phyloP scores from a whole-genome alignment of 2,329 filamentous ascomycete genomes.

The Lasiodiplodia gonubiensis region DNA sequence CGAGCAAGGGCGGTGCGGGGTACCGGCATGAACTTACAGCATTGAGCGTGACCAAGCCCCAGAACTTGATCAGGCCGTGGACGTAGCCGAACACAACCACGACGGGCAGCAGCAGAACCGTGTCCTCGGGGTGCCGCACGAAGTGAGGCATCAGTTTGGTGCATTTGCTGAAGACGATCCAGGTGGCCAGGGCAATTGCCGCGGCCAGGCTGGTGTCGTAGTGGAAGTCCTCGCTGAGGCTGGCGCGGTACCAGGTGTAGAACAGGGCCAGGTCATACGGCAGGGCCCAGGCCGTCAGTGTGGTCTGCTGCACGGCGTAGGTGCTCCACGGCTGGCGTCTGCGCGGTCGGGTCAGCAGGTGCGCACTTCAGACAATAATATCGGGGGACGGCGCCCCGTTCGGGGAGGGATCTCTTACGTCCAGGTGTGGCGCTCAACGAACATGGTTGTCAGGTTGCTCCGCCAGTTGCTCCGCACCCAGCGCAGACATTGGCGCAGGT shows the following conservation, averaged over 20 bases:
- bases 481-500: slow-evolving; percentile 88
- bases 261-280: slow-evolving; percentile 76
- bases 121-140: slow-evolving; percentile 79
- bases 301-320: slow-evolving; percentile 91
- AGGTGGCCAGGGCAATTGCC: slow-evolving; percentile 42
- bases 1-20: slow-evolving; percentile 12
- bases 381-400: slow-evolving; percentile 17
- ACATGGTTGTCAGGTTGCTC: slow-evolving; percentile 90
- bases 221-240: slow-evolving; percentile 16
- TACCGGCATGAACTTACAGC: slow-evolving; percentile 40
- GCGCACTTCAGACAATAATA: slow-evolving; percentile 9
- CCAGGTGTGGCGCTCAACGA: slow-evolving; percentile 83
- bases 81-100: slow-evolving; percentile 92
- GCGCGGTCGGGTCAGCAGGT: slow-evolving; percentile 26
- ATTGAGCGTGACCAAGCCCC: slow-evolving; percentile 75
- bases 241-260: slow-evolving; percentile 40
- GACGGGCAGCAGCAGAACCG: slow-evolving; percentile 74
- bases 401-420: slow-evolving; percentile 65
- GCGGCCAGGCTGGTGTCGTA: slow-evolving; percentile 26
- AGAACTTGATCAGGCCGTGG: slow-evolving; percentile 90
- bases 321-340: slow-evolving; percentile 93
- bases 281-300: slow-evolving; percentile 86
- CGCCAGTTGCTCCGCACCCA: slow-evolving; percentile 99
- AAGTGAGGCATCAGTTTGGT: slow-evolving; percentile 91
- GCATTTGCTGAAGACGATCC: slow-evolving; percentile 80